Evolutionary conservation across 208 protist species (phyloP).

Genomic region (Leishmania gerbilli): DNA sequence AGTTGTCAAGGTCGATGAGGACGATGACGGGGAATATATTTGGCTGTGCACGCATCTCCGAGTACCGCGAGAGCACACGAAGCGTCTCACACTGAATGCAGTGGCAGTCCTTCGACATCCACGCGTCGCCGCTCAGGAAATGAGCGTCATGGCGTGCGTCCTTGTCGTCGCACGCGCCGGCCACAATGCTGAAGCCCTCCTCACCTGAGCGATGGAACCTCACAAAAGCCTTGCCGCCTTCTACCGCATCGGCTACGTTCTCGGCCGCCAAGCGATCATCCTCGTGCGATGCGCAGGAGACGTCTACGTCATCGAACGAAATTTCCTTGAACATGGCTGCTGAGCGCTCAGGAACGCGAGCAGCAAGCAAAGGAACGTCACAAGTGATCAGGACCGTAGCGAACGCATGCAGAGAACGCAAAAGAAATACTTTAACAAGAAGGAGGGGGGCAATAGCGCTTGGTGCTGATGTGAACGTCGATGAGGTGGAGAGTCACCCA

Average conservation of each 20-base stretch:
- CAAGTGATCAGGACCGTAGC: not conserved
- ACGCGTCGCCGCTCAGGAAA: constrained; percentile 79
- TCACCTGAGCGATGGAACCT: constrained; percentile 73
- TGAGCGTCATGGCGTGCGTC: constrained; percentile 41
- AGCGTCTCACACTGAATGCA: constrained; percentile 79
- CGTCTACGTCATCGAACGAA: constrained; percentile 39
- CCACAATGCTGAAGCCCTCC: constrained; percentile 61
- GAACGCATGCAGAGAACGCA: not conserved
- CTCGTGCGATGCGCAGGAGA: not conserved
- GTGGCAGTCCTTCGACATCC: constrained; percentile 67
- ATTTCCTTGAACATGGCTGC: constrained; percentile 53
- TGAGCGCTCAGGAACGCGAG: not conserved
- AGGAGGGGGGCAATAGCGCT: not conserved
- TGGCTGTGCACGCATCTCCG: constrained; percentile 6
- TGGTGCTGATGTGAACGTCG: not conserved
- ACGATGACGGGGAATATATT: constrained; percentile 46
- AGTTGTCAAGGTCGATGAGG: constrained; percentile 90
- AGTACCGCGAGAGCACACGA: constrained; percentile 42
- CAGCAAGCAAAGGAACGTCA: not conserved
- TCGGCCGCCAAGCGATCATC: no score
- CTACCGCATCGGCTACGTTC: not conserved
- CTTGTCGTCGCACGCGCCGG: constrained; percentile 51
- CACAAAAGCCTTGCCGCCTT: constrained; percentile 8
- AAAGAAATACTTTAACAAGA: not conserved
- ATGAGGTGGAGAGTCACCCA: not conserved